phyloP scores from a whole-genome alignment of 2,329 filamentous ascomycete species.

The Phaeomoniella chlamydospora region DNA sequence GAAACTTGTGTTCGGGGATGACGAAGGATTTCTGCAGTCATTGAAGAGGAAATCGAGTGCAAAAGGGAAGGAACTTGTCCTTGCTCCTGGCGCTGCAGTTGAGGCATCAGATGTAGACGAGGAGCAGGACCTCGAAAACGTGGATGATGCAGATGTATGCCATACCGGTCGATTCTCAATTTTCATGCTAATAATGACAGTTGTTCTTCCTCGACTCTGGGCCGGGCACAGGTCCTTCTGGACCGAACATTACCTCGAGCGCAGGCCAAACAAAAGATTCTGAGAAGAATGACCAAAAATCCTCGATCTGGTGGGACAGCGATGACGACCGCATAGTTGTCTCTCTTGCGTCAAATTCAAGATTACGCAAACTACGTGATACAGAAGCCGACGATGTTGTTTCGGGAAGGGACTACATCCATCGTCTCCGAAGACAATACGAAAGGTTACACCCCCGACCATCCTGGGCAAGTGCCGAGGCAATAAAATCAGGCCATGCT shows the following conservation, averaged over 20 bases:
- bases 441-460: conserved; percentile 46
- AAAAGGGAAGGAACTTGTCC: conserved; percentile 21
- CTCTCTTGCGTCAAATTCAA: conserved; percentile 61
- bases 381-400: conserved; percentile 76
- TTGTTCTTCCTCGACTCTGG: conserved; percentile 74
- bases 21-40: conserved; percentile 62
- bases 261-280: conserved; percentile 23
- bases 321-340: conserved; percentile 81
- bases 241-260: conserved; percentile 15
- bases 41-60: conserved; percentile 45
- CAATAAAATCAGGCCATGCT: conserved; percentile 21
- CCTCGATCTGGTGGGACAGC: conserved; percentile 69
- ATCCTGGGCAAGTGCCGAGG: conserved; percentile 39
- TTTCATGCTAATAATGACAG: conserved; percentile 15
- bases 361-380: conserved; percentile 68
- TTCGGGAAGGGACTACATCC: conserved; percentile 71
- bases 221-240: conserved; percentile 22
- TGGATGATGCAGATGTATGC: conserved; percentile 61
- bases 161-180: conserved; percentile 4
- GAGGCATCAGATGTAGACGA: conserved; percentile 27
- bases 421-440: conserved; percentile 64
- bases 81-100: conserved; percentile 16
- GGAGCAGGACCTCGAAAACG: conserved; percentile 40
- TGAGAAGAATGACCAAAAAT: conserved; percentile 13
- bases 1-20: conserved; percentile 75